Base-by-base conservation (phyloP, 1,139 yeast species). In the Pichia sp. region DNA sequence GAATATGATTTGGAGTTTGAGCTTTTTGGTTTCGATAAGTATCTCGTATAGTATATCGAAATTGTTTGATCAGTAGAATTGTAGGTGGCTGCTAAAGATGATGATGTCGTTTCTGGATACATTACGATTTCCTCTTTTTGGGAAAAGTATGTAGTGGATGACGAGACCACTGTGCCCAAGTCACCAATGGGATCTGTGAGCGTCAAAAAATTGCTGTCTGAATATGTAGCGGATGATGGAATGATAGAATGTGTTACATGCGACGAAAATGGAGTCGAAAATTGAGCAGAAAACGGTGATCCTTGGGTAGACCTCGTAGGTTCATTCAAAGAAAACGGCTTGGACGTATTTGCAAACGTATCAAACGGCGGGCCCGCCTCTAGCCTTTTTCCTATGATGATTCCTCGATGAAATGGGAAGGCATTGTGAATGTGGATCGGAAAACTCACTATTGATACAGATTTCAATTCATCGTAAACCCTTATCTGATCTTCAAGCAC, bases 181-280 rank as follows among this genome's bases (percentile, higher is more conserved):
- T 87, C 91, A 3, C 80, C 80, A 46, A 84, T 70, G 1, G 95
- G 91, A 60, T 85, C 91, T 0, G 79, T 75, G 58, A 87, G 67
- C 0, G 89, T 77, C 55, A 85, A 70, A 59, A 87, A 82, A 40
- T 65, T 66, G 43, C 62, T 53, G 16, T 66, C 67, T 16, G 54
- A 47, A 22, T 13, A 57, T 26, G 19, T 49, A 8, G 12, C 30
- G 7, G 56, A 47, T 2, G 62, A 49, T 4, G 55, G 44, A 9
- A 34, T n/a, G 19, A 18, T 39, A 1, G 39, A 5, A 5, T 13
- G 23, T 13, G 19, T 8, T 18, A 13, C 25, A 36, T 43, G 25
- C 25, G 48, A 31, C 1, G 48, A 26, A 41, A 49, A 50, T 2
- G 53, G 40, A 1, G 54, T 30, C 6, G 54, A 37, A 25, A 21